Evolutionary conservation across 441 rosid species (phyloP), one percentile per base, ranked within the genome.

Genomic region (Syzygium syzygioides): DNA sequence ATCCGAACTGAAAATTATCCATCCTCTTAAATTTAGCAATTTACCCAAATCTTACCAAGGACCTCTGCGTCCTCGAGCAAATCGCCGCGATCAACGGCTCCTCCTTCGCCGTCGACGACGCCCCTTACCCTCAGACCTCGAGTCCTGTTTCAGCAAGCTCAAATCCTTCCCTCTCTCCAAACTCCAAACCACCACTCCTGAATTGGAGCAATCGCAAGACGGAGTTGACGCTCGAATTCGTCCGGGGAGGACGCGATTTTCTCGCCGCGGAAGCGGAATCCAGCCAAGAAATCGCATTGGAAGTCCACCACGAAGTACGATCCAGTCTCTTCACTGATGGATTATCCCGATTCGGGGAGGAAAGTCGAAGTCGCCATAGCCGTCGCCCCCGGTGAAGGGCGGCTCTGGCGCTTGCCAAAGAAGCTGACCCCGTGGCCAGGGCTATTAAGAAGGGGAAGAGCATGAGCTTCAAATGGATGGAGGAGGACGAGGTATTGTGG

Each of bases 141-240:
- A 97, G n/a, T 66, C 93, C 89, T 95, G 98, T 26, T 96, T 94
- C 92, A 92, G 90, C 79, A 92, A 93, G 28, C 98, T 96, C 90
- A 97, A 97, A 85, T 93, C 98, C 79, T 87, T 93, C 90, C 96
- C 96, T 19, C 30, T 64, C 55, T n/a, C 91, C 37, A 91, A 88
- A 6, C 48, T 83, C 41, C 80, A 79, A 17, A 54, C 57, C 30
- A 59, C 48, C 66, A 23, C 15, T 79, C 83, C 91, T 66, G 91
- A 89, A 90, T 91, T 45, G 87, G 89, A 89, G n/a, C 59, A 26
- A 60, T 59, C 64, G 64, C 30, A 26, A 59, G 64, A 59, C 54
- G 54, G 54, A 53, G 54, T 14, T 4, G 54, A 52, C 8, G 4
- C 14, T 52, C 54, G 15, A 14, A 1, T 45, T 45, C 48, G 48